Conservation (phyloP, 129 eudicot genomes). For the Chrysanthemum makinoi region DNA sequence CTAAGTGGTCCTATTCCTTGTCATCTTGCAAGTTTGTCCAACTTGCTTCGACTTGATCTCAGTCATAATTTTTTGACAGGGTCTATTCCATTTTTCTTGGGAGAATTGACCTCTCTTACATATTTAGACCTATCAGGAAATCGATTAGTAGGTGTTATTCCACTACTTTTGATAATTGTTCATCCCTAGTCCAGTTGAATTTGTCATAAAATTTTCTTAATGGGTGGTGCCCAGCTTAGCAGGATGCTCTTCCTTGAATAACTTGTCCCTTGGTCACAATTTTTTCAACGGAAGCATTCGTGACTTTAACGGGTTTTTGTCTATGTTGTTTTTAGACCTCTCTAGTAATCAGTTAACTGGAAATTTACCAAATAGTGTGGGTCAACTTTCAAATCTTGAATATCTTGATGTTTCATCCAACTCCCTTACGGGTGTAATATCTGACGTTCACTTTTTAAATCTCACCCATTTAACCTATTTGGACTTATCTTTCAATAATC, state of each 20-base stretch:
- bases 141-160: conserved; percentile 13
- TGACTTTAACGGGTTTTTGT: conserved; percentile 7
- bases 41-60: conserved; percentile 28
- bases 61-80: background rate
- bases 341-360: conserved; percentile 16
- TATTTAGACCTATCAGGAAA: conserved; percentile 11
- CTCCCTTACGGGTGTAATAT: conserved; percentile 12
- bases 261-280: background rate
- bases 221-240: conserved; percentile 26
- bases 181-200: conserved; percentile 7
- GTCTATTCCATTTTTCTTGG: conserved; percentile 15
- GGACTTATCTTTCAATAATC: conserved; percentile 26
- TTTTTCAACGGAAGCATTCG: conserved; percentile 16
- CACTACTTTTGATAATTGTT: conserved; percentile 6
- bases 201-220: conserved; percentile 19
- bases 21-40: conserved; percentile 29
- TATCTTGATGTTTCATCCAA: conserved; percentile 17
- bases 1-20: conserved; percentile 27
- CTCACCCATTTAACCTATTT: conserved; percentile 1
- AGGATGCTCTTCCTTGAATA: conserved; percentile 7
- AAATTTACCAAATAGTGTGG: background rate
- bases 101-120: conserved; percentile 12
- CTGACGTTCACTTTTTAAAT: conserved; percentile 20
- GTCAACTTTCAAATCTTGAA: conserved; percentile 11
- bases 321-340: conserved; percentile 7